Evolutionary conservation across 73 alveolate genomes (phyloP).

Genomic region (Effrenium voratum): DNA sequence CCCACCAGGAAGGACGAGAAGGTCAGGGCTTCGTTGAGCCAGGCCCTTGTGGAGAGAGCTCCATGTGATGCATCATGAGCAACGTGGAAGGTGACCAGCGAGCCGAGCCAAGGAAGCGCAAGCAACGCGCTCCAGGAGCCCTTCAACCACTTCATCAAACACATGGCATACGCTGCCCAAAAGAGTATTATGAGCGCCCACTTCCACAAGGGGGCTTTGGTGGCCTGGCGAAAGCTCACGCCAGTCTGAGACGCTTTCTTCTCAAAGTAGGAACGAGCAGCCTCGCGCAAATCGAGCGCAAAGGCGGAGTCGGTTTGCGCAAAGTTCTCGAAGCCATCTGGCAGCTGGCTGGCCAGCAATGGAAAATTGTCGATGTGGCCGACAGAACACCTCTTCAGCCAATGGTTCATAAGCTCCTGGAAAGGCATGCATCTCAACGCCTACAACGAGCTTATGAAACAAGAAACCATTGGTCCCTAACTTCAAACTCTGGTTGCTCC

Average conservation of each 20-base stretch:
- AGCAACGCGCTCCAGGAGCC: conserved; percentile 25
- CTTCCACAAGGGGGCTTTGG: conserved; percentile 58
- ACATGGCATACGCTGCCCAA: conserved; percentile 35
- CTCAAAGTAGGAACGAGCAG: conserved; percentile 52
- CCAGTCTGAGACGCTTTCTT: conserved; percentile 28
- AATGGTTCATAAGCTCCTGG: conserved; percentile 22
- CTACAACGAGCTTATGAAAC: too few relatives aligned
- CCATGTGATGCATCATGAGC: conserved; percentile 73
- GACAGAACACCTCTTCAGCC: conserved; percentile 72
- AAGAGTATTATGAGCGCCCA: conserved; percentile 45
- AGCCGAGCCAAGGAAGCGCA: conserved; percentile 56
- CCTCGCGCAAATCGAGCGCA: conserved; percentile 31
- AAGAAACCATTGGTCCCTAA: too few relatives aligned
- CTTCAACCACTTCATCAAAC: conserved; percentile 30
- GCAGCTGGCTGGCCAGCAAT: conserved; percentile 14
- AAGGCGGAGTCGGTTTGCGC: conserved; percentile 31
- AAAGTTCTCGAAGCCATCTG: conserved; percentile 2
- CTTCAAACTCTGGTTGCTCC: too few relatives aligned
- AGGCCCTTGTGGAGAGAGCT: conserved; percentile 40
- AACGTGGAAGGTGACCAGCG: conserved; percentile 54
- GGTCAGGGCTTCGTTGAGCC: conserved; percentile 63
- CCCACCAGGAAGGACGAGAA: conserved; percentile 61
- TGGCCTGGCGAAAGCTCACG: conserved; percentile 69
- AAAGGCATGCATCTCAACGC: background rate
- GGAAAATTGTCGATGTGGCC: conserved; percentile 18